Base-by-base conservation (phyloP, 2,329 filamentous ascomycete species). In the Hymenoscyphus occultus region DNA sequence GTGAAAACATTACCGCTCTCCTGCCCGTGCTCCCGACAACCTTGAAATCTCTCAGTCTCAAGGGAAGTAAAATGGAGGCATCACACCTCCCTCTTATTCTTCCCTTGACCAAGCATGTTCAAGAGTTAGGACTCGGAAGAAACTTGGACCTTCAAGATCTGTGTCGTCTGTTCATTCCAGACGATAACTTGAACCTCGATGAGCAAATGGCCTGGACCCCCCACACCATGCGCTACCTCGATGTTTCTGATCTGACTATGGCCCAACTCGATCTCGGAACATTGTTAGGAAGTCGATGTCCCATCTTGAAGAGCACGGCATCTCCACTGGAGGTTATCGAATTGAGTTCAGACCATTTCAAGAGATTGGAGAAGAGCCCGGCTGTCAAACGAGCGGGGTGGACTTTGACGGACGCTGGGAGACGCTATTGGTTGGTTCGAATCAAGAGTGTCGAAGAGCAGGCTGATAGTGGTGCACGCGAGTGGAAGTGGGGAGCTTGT, bases 401-500 rank as follows among this genome's bases (percentile, higher is more conserved):
- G 64, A 63, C 61, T 28, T 42, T 65, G 19, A 65, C 40, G 5
- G 64, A 65, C 19, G 89, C 89, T 66, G 85, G 89, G 56, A 81
- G 81, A 73, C 54, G 64, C 13, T 62, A 62, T 32, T 65, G 64
- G 64, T 32, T 65, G 16, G 64, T 65, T 68, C 71, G 80, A 69
- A 78, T 81, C 65, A 64, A 71, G 72, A 58, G 64, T 28, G 59
- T 32, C 6, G 59, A 56, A 9, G 60, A 67, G 14, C 59, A 68
- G 5, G 67, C 71, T 1, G 86, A 90, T 74, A 84, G 88, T 70
- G 86, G 86, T 1, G 77, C 80, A 58, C 81, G 88, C 39, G 79
- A 80, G 72, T 95, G 91, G 91, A 95, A 95, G 80, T 90, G 92
- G 89, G 91, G 91, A 39, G 91, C 91, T 59, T 85, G 86, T 71